phyloP scores from a whole-genome alignment of 306 rosid species.

The Prunus mume region DNA sequence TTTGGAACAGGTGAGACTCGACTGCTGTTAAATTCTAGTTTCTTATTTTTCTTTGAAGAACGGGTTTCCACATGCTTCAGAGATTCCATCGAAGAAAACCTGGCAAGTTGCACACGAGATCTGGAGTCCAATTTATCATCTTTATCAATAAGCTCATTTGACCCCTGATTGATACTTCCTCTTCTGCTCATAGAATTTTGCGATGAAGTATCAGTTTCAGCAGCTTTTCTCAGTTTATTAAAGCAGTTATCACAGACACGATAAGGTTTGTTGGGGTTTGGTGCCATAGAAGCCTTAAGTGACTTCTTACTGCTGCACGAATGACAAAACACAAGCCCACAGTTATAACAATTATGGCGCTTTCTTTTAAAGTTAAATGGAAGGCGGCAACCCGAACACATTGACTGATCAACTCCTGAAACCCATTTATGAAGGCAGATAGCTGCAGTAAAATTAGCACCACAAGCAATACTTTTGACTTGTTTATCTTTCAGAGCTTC shows the following conservation, averaged over 20 bases:
- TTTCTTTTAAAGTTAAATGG: conserved; percentile 96
- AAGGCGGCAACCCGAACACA: conserved; percentile 97
- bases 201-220: conserved; percentile 73
- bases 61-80: conserved; percentile 83
- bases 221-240: conserved; percentile 69
- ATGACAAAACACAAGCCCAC: conserved; percentile 98
- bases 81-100: conserved; percentile 79
- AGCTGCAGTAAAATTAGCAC: conserved; percentile 89
- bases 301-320: conserved; percentile 97
- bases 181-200: conserved; percentile 86
- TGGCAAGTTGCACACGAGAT: conserved; percentile 70
- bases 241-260: conserved; percentile 97
- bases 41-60: conserved; percentile 90
- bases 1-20: conserved; percentile 93
- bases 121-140: conserved; percentile 77
- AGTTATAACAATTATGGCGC: conserved; percentile 94
- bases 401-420: conserved; percentile 97
- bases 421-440: conserved; percentile 99
- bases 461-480: conserved; percentile 94
- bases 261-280: conserved; percentile 95
- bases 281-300: conserved; percentile 98
- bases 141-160: conserved; percentile 66
- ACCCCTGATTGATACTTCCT: conserved; percentile 79
- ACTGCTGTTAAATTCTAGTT: conserved; percentile 93
- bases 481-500: conserved; percentile 95